Base-by-base conservation (phyloP, 2,329 filamentous ascomycete species). In the Leptoxyphium fumago region DNA sequence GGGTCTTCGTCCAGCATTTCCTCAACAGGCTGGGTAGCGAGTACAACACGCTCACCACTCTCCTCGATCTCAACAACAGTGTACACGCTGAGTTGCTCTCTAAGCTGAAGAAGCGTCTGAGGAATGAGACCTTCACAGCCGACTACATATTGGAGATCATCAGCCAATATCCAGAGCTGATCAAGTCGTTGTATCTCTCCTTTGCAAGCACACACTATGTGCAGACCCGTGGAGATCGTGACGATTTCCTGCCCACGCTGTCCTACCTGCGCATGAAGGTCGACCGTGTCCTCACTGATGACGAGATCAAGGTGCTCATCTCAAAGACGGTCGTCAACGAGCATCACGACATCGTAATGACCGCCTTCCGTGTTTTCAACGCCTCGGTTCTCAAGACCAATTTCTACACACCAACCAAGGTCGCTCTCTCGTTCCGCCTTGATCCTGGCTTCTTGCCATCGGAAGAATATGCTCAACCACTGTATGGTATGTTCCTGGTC, bases 121-220 rank as follows among this genome's bases (percentile, higher is more conserved):
- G 91, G 58, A 91, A 84, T 0, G 91, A 98, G 68, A 98, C 91
- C 0, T 98, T 98, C 64, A 98, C 91, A 0, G 84, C 91, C 4
- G 89, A 95, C 59, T 98, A 98, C 69, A 96, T 98, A 55, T 78
- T 89, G 26, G 89, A 98, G 67, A 96, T 98, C 61, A 94, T 98
- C 66, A 80, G 82, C 61, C 81, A 82, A 42, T 91, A 96, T 62
- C 89, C 91, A 0, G 77, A 80, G 29, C 75, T 98, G 18, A 82
- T 98, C 44, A 82, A 89, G 52, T 78, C 82, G 18, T 69, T 96
- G 44, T 98, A 98, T 63, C 75, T 94, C 40, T 81, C 86, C 1
- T 98, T 98, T 63, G 91, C 91, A 48, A 86, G 77, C 59, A 78
- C 85, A 2, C 91, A 98, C 64, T 83, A 82, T 53, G 76, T 81